A percentile compares a stretch with the other conserved stretches of the same genome.
Evolutionary conservation across 345 rosid genomes (phyloP).

Genomic region (Arabidopsis suecica): DNA sequence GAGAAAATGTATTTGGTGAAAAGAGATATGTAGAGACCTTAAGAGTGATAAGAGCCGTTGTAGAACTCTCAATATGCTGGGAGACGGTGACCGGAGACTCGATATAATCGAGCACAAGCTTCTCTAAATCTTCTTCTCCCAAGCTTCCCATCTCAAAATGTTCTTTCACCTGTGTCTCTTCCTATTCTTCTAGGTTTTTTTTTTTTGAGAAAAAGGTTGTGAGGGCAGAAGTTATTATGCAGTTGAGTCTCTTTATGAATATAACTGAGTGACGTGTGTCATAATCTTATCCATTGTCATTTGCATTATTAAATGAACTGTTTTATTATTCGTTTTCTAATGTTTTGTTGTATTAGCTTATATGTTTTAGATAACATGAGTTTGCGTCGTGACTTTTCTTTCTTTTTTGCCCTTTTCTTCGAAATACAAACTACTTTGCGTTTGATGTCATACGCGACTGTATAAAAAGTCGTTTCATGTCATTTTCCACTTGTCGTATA

Average conservation of each 20-base stretch:
- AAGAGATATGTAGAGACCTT: conserved; percentile 36
- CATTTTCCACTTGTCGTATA: conserved; percentile 37
- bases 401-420: neutral
- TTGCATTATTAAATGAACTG: conserved; percentile 8
- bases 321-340: conserved; percentile 16
- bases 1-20: neutral
- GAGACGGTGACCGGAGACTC: conserved; percentile 42
- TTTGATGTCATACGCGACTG: conserved; percentile 3
- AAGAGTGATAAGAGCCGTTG: conserved; percentile 36
- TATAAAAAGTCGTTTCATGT: conserved; percentile 43
- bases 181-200: neutral
- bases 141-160: conserved; percentile 46
- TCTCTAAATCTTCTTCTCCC: conserved; percentile 56
- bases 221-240: neutral
- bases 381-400: conserved; percentile 14
- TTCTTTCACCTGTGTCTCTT: conserved; percentile 11
- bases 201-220: neutral
- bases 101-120: conserved; percentile 57
- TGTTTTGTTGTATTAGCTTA: conserved; percentile 9
- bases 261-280: conserved; percentile 26
- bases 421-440: neutral
- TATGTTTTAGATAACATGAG: conserved; percentile 11
- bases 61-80: conserved; percentile 29
- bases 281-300: conserved; percentile 34
- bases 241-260: neutral